Evolutionary conservation across 2,329 filamentous ascomycete species (phyloP).

Genomic region (Arthrobotrys conoides): DNA sequence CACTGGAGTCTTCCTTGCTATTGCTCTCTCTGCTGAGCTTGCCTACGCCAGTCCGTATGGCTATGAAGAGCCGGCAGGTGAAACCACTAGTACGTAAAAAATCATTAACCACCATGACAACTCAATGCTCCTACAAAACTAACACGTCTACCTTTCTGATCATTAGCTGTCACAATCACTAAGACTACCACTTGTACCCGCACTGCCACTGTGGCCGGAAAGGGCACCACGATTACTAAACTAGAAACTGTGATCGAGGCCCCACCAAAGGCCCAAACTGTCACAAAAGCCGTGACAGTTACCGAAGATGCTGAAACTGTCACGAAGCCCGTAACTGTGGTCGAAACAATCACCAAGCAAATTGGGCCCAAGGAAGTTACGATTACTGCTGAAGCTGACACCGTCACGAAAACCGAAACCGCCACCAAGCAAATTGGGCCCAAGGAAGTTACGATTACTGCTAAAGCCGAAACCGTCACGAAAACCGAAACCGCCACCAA

Average conservation of each 20-base stretch:
- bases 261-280: neutral
- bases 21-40: neutral
- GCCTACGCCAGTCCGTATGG: neutral
- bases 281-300: conserved; percentile 3
- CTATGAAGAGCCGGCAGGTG: neutral
- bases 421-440: neutral
- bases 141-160: neutral
- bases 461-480: neutral
- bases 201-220: neutral
- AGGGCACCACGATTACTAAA: neutral
- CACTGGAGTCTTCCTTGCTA: conserved; percentile 1
- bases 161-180: neutral
- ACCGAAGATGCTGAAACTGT: neutral
- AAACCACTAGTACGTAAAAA: neutral
- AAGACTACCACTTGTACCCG: neutral
- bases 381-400: neutral
- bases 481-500: conserved; percentile 5
- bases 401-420: neutral
- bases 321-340: neutral
- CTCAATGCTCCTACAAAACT: neutral
- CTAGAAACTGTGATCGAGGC: neutral
- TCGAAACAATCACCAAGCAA: conserved; percentile 1
- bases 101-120: neutral
- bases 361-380: neutral
- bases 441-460: neutral